These are phyloP conservation scores for Solanum sitiens DNA, from an alignment of 257 asterid species.

Conservation along the genomic window DNA sequence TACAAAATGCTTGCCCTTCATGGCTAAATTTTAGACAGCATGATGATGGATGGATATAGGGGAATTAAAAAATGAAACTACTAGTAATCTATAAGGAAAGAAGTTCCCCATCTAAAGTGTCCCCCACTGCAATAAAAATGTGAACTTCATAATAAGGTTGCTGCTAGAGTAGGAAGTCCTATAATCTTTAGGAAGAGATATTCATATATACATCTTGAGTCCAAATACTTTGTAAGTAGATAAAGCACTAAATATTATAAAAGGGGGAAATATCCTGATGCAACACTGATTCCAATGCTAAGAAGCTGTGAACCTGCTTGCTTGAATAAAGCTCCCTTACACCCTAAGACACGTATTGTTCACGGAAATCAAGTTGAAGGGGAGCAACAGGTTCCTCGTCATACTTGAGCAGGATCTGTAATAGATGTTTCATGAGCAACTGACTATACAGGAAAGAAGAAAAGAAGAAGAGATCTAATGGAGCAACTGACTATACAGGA, in stretches of 20 bases:
- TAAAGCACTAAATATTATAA: neutral
- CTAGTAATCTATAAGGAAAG: neutral
- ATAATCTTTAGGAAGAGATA: neutral
- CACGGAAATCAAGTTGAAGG: neutral
- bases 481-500: neutral
- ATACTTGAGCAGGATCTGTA: neutral
- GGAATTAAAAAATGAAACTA: neutral
- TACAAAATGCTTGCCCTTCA: neutral
- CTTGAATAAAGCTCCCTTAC: neutral
- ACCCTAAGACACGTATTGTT: neutral
- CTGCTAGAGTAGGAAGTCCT: neutral
- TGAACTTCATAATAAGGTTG: neutral
- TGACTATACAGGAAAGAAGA: neutral
- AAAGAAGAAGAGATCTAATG: neutral
- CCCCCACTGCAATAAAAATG: neutral
- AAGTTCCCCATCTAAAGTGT: neutral
- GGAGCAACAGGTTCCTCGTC: neutral
- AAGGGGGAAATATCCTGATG: neutral
- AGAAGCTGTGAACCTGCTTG: neutral
- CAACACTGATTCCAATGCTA: neutral
- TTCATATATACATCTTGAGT: neutral
- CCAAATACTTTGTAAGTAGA: neutral
- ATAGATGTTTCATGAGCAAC: neutral
- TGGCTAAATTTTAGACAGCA: neutral
- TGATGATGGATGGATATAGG: neutral